phyloP scores from a whole-genome alignment of 169 alveolate species.

The Toxoplasma gondii region DNA sequence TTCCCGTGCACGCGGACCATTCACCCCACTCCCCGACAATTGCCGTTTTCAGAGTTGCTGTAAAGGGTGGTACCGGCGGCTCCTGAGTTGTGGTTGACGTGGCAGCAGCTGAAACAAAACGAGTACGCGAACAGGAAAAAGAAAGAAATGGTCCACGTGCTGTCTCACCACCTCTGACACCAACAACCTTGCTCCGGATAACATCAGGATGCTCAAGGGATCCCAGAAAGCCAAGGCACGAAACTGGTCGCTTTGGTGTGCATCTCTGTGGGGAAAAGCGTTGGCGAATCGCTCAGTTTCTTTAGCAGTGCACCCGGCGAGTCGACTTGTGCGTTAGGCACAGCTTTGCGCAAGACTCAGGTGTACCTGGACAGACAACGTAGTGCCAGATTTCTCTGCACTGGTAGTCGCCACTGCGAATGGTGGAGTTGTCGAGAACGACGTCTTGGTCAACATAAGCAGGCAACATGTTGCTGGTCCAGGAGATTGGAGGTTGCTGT shows the following conservation, averaged over 20 bases:
- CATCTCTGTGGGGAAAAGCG: no score
- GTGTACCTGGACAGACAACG: conserved; percentile 15
- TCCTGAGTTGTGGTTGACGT: neutral
- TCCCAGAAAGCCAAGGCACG: no score
- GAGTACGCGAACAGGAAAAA: no score
- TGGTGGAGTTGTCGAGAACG: neutral
- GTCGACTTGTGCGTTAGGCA: no score
- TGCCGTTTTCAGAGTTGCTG: neutral
- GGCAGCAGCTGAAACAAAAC: neutral
- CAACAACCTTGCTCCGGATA: no score
- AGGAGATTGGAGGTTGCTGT: neutral
- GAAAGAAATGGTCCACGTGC: no score
- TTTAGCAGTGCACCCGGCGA: no score
- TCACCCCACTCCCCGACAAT: conserved; percentile 24
- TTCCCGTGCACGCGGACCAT: conserved; percentile 14
- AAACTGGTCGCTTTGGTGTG: no score
- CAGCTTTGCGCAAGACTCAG: no score
- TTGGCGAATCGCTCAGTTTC: no score
- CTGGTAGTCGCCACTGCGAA: conserved; percentile 1
- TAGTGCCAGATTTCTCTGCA: neutral
- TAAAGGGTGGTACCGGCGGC: neutral
- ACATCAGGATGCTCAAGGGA: no score
- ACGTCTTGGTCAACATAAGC: conserved; percentile 32
- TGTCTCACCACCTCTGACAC: no score
- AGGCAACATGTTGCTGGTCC: neutral